A percentile compares a stretch with the other conserved stretches of the same genome.
Evolutionary conservation across 2,329 filamentous ascomycete genomes (phyloP).

Genomic region (Aspergillus cejpii): DNA sequence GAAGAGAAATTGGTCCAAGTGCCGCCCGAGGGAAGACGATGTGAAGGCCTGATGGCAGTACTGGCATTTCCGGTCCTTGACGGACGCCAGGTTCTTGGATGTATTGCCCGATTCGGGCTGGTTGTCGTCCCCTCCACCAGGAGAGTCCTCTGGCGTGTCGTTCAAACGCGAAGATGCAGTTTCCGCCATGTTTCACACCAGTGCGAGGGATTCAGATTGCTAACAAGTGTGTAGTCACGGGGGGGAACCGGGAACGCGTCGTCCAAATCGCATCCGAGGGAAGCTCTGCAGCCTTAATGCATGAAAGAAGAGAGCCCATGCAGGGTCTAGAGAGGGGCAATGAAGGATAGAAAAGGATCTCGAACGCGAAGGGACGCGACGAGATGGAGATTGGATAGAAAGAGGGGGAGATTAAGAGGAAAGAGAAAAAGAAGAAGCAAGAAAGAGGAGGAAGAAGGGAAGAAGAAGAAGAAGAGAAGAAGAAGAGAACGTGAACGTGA

Average conservation of each 20-base stretch:
- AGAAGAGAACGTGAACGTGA: constrained; percentile 7
- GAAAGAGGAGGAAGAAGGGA: constrained; percentile 3
- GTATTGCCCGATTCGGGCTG: constrained; percentile 23
- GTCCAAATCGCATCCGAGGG: constrained; percentile 1
- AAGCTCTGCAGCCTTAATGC: constrained; percentile 16
- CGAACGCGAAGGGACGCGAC: not conserved
- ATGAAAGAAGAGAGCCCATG: constrained; percentile 11
- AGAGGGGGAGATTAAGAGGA: constrained; percentile 1
- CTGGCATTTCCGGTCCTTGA: constrained; percentile 81
- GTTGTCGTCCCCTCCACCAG: constrained; percentile 29
- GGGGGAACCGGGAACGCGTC: constrained; percentile 8
- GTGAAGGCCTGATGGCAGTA: constrained; percentile 89
- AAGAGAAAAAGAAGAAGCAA: constrained; percentile 4
- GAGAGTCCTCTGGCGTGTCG: constrained; percentile 37
- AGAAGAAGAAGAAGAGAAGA: too few species aligned
- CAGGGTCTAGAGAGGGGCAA: constrained; percentile 2
- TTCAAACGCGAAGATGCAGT: constrained; percentile 22
- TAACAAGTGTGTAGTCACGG: constrained; percentile 1
- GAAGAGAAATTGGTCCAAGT: constrained; percentile 90
- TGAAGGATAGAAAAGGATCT: not conserved
- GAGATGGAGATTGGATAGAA: not conserved
- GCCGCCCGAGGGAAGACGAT: constrained; percentile 84
- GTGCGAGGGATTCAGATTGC: constrained; percentile 6
- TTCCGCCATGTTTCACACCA: constrained; percentile 22
- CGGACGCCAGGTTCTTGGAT: constrained; percentile 41